These are phyloP conservation scores for Leishmania tropica DNA, from an alignment of 208 protist genomes.

Conservation along the genomic window DNA sequence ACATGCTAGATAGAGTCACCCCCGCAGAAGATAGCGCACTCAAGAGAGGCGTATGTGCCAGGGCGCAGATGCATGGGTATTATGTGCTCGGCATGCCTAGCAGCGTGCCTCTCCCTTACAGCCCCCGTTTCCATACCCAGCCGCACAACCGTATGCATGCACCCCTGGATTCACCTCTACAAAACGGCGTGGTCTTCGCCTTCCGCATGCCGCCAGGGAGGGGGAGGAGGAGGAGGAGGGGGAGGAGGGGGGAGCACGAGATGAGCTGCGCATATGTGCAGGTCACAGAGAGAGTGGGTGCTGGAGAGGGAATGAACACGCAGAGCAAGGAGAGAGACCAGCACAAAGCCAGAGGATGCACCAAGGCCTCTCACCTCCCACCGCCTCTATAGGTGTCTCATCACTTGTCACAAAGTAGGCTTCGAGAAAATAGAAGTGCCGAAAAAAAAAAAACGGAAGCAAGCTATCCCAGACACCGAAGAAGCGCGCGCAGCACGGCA, in stretches of 20 bases:
- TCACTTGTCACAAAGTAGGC: neutral
- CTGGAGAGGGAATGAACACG: neutral
- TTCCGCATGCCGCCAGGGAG: neutral
- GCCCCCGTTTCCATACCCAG: neutral
- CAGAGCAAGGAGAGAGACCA: neutral
- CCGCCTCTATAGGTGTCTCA: neutral
- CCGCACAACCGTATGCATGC: neutral
- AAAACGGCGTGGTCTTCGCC: neutral
- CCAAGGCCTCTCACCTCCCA: neutral
- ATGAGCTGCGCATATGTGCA: neutral
- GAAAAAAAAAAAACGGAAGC: neutral
- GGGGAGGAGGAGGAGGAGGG: too few species aligned
- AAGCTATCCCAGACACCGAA: neutral
- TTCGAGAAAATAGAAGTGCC: neutral
- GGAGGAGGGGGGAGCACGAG: neutral
- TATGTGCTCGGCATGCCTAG: neutral
- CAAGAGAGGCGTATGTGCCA: neutral
- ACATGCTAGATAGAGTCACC: neutral
- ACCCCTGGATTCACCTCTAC: neutral
- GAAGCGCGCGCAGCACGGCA: neutral
- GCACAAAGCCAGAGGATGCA: neutral
- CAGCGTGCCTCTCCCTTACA: neutral
- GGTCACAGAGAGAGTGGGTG: neutral
- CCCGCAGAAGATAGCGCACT: neutral
- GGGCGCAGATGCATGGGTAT: neutral